phyloP scores from a whole-genome alignment of 495 filamentous ascomycete genomes.

The Talaromyces stipitatus region DNA sequence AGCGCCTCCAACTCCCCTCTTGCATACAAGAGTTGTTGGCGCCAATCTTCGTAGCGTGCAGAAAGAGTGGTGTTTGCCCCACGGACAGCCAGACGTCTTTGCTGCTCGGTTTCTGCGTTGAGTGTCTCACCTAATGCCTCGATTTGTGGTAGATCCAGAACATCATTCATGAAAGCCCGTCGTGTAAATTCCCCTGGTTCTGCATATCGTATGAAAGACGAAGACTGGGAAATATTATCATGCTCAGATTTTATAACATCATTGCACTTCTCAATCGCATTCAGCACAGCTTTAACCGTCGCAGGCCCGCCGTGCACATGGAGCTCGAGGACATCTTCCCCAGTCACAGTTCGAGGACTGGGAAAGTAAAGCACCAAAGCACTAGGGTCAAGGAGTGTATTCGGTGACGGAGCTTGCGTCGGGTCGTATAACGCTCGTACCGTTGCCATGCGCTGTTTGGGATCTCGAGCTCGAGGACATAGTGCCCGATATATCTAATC shows the following conservation, averaged over 20 bases:
- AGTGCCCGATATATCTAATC: conserved; percentile 66
- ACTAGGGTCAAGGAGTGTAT: conserved; percentile 64
- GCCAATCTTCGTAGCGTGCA: conserved; percentile 80
- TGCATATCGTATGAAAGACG: conserved; percentile 66
- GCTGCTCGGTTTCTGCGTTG: conserved; percentile 85
- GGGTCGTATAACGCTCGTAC: conserved; percentile 74
- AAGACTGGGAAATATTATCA: not conserved
- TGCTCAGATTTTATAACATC: not conserved
- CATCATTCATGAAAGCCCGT: conserved; percentile 81
- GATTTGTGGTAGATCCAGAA: conserved; percentile 85
- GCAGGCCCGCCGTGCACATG: conserved; percentile 92
- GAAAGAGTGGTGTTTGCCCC: conserved; percentile 64
- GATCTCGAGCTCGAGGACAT: conserved; percentile 56
- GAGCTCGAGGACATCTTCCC: conserved; percentile 86
- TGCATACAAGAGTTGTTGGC: conserved; percentile 66
- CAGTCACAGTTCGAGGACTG: conserved; percentile 74
- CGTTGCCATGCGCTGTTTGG: conserved; percentile 67
- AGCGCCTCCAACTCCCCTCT: conserved; percentile 89
- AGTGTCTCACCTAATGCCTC: conserved; percentile 85
- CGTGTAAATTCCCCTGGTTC: conserved; percentile 95
- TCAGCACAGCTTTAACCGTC: conserved; percentile 75
- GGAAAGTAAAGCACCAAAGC: conserved; percentile 88
- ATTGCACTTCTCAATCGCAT: conserved; percentile 55
- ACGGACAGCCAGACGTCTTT: conserved; percentile 76
- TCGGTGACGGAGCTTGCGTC: conserved; percentile 20